Evolutionary conservation across 257 asterid genomes (phyloP), one percentile per base, ranked within the genome.

Genomic region (Scutellaria baicalensis): DNA sequence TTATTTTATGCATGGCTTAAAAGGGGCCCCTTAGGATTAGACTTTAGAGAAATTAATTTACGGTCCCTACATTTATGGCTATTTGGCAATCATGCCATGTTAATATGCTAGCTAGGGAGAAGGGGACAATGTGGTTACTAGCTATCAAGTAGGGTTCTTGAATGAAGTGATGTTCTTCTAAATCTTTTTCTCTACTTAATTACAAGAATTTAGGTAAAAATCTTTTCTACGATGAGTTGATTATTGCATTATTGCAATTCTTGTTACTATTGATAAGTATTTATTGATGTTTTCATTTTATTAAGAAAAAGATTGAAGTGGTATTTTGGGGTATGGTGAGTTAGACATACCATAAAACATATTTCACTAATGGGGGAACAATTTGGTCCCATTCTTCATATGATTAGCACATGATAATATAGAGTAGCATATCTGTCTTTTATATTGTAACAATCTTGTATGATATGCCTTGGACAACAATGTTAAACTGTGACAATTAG

Each of bases 321-420:
- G 60, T 72, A 72, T 77, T 42, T 68, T 64, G 18, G 44, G 69
- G 55, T 59, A 52, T 60, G 36, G 78, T 76, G 85, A 76, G 74
- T 83, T 66, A 63, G 72, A 75, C 83, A 79, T 54, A 66, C 71
- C 88, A 74, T 59, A 74, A 52, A 66, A 55, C 59, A 73, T 69
- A 72, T 55, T 68, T 56, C 64, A 23, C 38, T 62, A 61, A 55
- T 68, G 44, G 51, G 73, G 83, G 69, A 83, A 79, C 90, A 83
- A 64, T 50, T 52, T 64, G 89, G 91, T 50, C 89, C 86, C 65
- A 79, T 50, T 75, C 51, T 39, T 64, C 64, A 61, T 60, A 59
- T 80, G 72, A 76, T 79, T 61, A 66, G 40, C 77, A 66, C 75
- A 66, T 79, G 60, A 71, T 54, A 5, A 21, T 74, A 43, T 74